Evolutionary conservation across 306 rosid genomes (phyloP), one percentile per base, ranked within the genome.

Genomic region (Pueraria montana): DNA sequence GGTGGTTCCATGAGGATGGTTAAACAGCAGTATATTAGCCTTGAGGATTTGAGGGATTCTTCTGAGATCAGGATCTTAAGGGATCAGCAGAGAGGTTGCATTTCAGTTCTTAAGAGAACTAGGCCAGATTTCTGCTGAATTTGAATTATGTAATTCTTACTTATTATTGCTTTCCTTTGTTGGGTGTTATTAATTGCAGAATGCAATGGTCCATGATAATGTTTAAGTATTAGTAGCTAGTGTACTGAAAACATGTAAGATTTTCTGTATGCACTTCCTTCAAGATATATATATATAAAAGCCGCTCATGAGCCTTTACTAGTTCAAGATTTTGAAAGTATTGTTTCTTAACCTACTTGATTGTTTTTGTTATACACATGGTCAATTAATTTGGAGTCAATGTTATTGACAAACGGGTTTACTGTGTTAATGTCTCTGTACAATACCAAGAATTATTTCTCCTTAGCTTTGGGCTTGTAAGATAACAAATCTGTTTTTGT

Each of bases 31-130:
- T 96, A 89, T 66, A 59, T 96, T 50, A 94, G 99, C 81, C 98
- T 96, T 36, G 99, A 96, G 70, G 99, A 96, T 64, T 83, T 96
- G 58, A 91, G 89, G 80, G 94, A 91, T 69, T 91, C 46, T 80
- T 91, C 95, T 74, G 99, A 96, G 91, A 92, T 96, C 82, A 91
- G 88, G 87, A 89, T 96, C 90, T 94, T 94, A 43, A 87, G 98
- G 84, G 99, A 96, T 89, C 99, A 94, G 55, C 97, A 91, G 10
- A 88, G 88, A 70, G 97, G 97, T 65, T 91, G 96, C 90, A 86
- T 94, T 11, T 94, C 96, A 0, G 95, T 96, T 79, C 85, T 91
- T 1, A 96, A 94, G 94, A 92, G 91, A 87, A 83, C 89, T 14
- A 90, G 99, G 69, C 92, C 91, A 9, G 95, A 92, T 50, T 83